Evolutionary conservation across 2,329 filamentous ascomycete genomes (phyloP).

Genomic region (Westerdykella sp.): DNA sequence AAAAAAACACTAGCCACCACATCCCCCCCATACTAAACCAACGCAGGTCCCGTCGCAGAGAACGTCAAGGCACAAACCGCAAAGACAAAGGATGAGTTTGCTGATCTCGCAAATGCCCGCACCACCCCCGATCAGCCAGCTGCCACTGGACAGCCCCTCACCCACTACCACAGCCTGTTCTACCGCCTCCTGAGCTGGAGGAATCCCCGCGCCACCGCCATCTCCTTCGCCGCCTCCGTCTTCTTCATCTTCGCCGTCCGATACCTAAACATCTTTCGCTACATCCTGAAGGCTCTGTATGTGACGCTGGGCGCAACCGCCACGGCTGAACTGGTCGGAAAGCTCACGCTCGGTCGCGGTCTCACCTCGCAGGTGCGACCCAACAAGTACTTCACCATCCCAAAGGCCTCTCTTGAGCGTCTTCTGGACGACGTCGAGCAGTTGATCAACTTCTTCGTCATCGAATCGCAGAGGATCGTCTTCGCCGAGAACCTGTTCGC

Average conservation of each 20-base stretch:
- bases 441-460: slow-evolving; percentile 62
- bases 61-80: slow-evolving; percentile 51
- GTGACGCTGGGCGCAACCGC: slow-evolving; percentile 54
- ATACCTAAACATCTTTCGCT: slow-evolving; percentile 57
- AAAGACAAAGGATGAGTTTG: slow-evolving; percentile 53
- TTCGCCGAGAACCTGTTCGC: slow-evolving; percentile 60
- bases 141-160: slow-evolving; percentile 56
- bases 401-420: slow-evolving; percentile 57
- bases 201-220: slow-evolving; percentile 57
- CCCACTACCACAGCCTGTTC: slow-evolving; percentile 62
- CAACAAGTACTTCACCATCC: slow-evolving; percentile 59
- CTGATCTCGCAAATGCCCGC: slow-evolving; percentile 51
- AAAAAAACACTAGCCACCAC: slow-evolving; percentile 4
- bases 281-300: slow-evolving; percentile 55
- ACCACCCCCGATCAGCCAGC: slow-evolving; percentile 49
- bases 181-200: slow-evolving; percentile 63
- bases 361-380: slow-evolving; percentile 57
- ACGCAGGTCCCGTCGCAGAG: slow-evolving; percentile 49
- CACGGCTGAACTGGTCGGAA: slow-evolving; percentile 52
- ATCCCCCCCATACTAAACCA: not conserved
- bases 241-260: slow-evolving; percentile 57
- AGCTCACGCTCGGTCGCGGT: slow-evolving; percentile 51
- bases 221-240: slow-evolving; percentile 52
- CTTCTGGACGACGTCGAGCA: slow-evolving; percentile 58
- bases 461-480: slow-evolving; percentile 60